These are phyloP conservation scores for Grosmannia huntii DNA, from an alignment of 2,329 filamentous ascomycete genomes.

Conservation along the genomic window DNA sequence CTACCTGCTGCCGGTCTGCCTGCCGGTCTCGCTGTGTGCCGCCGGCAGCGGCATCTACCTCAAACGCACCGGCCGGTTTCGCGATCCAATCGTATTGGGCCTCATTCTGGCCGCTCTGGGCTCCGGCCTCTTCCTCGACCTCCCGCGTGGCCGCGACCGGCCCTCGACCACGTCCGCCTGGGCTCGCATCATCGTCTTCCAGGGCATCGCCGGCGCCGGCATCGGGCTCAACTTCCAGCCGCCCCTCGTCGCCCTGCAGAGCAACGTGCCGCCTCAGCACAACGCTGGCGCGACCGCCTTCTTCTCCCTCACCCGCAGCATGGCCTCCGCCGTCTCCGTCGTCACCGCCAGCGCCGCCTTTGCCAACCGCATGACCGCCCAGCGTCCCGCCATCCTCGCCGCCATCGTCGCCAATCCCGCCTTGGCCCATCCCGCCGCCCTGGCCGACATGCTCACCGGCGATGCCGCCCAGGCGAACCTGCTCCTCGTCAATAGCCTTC, in stretches of 20 bases:
- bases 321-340: conserved; percentile 17
- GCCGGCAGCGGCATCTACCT: conserved; percentile 21
- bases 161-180: conserved; percentile 20
- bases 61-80: conserved; percentile 27
- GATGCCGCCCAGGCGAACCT: conserved; percentile 11
- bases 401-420: conserved; percentile 1
- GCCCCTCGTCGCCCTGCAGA: conserved; percentile 48
- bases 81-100: conserved; percentile 35
- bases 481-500: conserved; percentile 36
- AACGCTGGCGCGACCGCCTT: conserved; percentile 48
- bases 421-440: too few relatives aligned
- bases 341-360: conserved; percentile 11
- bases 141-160: conserved; percentile 26
- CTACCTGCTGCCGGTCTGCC: conserved; percentile 13
- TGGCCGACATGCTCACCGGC: conserved; percentile 6
- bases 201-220: conserved; percentile 42
- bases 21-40: conserved; percentile 27
- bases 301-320: conserved; percentile 40
- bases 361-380: conserved; percentile 10
- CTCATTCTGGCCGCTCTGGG: conserved; percentile 41
- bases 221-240: conserved; percentile 47
- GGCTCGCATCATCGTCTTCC: conserved; percentile 33
- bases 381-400: conserved; percentile 4
- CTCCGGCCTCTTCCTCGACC: conserved; percentile 37
- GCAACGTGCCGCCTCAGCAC: conserved; percentile 39